These are phyloP conservation scores for Herpotrichia juniperi DNA, from an alignment of 2,329 filamentous ascomycete species.

Conservation along the genomic window DNA sequence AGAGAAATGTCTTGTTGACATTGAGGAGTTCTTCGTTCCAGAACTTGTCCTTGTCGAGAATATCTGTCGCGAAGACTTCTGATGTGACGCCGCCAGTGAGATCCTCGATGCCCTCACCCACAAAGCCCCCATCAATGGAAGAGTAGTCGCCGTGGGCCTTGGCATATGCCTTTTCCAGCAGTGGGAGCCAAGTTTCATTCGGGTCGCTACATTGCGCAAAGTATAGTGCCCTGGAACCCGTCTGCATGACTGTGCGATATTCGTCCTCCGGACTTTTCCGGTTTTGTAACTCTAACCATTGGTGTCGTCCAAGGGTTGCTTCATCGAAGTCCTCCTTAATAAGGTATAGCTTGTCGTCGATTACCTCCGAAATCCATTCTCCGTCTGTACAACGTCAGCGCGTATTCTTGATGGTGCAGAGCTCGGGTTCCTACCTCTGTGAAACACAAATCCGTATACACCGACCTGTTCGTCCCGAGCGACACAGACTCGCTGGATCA, in stretches of 20 bases:
- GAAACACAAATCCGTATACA: constrained; percentile 86
- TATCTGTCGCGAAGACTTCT: constrained; percentile 71
- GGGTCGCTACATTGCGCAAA: constrained; percentile 77
- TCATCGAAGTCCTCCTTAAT: constrained; percentile 84
- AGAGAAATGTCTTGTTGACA: constrained; percentile 80
- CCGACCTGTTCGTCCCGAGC: constrained; percentile 74
- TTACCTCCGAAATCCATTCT: constrained; percentile 89
- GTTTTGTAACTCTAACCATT: constrained; percentile 74
- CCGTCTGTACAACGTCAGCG: constrained; percentile 62
- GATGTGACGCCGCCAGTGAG: constrained; percentile 72
- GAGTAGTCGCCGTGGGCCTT: constrained; percentile 83
- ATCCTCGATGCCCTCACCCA: constrained; percentile 67
- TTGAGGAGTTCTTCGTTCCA: constrained; percentile 82
- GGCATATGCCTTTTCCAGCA: constrained; percentile 83
- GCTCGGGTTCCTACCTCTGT: constrained; percentile 58
- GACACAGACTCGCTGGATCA: constrained; percentile 78
- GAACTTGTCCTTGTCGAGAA: constrained; percentile 79
- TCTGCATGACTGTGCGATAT: constrained; percentile 72
- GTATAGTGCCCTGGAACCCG: constrained; percentile 76
- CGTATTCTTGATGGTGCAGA: constrained; percentile 7
- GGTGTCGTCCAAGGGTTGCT: constrained; percentile 70
- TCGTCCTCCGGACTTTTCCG: constrained; percentile 73
- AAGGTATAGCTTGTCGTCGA: constrained; percentile 89
- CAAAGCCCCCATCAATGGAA: constrained; percentile 76
- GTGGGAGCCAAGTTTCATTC: constrained; percentile 82